A percentile compares a stretch with the other conserved stretches of the same genome.
Conservation (phyloP, 1,139 yeast genomes). For the Entelexis sorbosivorans region DNA sequence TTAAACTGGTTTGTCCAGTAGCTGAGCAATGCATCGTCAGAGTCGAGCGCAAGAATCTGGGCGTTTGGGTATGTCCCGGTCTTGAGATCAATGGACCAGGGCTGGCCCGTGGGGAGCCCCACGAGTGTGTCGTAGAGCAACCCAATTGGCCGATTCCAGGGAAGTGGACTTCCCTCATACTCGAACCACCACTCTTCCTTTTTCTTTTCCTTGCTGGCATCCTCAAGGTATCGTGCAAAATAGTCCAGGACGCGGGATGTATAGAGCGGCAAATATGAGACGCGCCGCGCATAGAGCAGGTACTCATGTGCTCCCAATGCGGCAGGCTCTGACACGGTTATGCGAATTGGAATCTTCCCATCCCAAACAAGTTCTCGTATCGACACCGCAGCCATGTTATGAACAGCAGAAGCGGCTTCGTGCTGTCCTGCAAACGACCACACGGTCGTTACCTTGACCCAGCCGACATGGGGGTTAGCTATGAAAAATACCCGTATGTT, state of each 20-base stretch:
- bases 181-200: slow-evolving; percentile 52
- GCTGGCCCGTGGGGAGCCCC: slow-evolving; percentile 20
- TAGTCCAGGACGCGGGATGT: slow-evolving; percentile 36
- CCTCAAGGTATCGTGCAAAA: slow-evolving; percentile 36
- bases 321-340: slow-evolving; percentile 20
- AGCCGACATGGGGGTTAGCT: too few species aligned
- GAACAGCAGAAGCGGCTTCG: not conserved
- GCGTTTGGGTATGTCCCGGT: slow-evolving; percentile 39
- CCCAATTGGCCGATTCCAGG: slow-evolving; percentile 77
- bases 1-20: slow-evolving; percentile 68
- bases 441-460: too few species aligned
- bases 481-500: too few species aligned
- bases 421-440: not conserved
- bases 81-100: slow-evolving; percentile 46
- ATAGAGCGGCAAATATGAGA: slow-evolving; percentile 48
- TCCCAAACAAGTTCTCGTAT: slow-evolving; percentile 18
- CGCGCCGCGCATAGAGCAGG: slow-evolving; percentile 33
- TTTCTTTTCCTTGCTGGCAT: slow-evolving; percentile 21
- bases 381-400: not conserved
- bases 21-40: slow-evolving; percentile 34
- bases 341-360: slow-evolving; percentile 20
- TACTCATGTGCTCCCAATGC: slow-evolving; percentile 21
- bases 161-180: slow-evolving; percentile 49
- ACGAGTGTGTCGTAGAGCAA: slow-evolving; percentile 45
- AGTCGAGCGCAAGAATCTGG: slow-evolving; percentile 39